Conservation (phyloP, 805 yeast species). For the Brettanomyces custersianus region DNA sequence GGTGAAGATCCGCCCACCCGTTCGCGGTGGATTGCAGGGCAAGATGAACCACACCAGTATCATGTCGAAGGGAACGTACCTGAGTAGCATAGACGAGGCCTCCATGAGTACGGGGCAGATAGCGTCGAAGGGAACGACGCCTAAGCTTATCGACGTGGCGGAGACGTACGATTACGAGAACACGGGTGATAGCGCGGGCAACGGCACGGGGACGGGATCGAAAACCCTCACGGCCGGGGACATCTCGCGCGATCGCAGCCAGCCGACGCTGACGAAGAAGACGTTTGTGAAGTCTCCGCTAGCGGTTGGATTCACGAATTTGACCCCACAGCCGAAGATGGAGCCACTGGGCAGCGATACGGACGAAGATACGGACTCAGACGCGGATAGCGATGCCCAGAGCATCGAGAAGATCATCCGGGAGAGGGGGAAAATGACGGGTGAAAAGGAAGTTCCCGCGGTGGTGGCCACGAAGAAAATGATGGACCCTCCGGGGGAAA, state of each 20-base stretch:
- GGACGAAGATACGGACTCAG: slow-evolving; percentile 6
- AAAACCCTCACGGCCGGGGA: background rate
- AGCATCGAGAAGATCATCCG: slow-evolving; percentile 21
- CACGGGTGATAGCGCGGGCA: background rate
- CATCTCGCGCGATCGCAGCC: slow-evolving; percentile 1
- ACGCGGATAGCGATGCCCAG: slow-evolving; percentile 23
- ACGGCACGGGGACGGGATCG: background rate
- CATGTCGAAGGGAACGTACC: slow-evolving; percentile 25
- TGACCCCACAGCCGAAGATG: slow-evolving; percentile 7
- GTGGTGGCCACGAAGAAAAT: no score
- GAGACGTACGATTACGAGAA: slow-evolving; percentile 7
- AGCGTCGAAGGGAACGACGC: slow-evolving; percentile 20
- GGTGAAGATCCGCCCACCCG: slow-evolving; percentile 48
- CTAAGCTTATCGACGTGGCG: slow-evolving; percentile 18
- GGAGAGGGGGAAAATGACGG: background rate
- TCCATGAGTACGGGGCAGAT: slow-evolving; percentile 25
- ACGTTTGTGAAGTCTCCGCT: background rate
- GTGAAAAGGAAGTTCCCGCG: background rate
- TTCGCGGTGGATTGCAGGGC: slow-evolving; percentile 10
- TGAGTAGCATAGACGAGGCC: slow-evolving; percentile 25
- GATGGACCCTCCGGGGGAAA: no score
- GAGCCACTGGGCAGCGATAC: slow-evolving; percentile 4
- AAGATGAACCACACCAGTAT: slow-evolving; percentile 19
- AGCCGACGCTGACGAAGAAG: slow-evolving; percentile 1
- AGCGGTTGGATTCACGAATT: slow-evolving; percentile 10